Evolutionary conservation across 2,329 filamentous ascomycete genomes (phyloP).

Genomic region (Leptodontidium sp.): DNA sequence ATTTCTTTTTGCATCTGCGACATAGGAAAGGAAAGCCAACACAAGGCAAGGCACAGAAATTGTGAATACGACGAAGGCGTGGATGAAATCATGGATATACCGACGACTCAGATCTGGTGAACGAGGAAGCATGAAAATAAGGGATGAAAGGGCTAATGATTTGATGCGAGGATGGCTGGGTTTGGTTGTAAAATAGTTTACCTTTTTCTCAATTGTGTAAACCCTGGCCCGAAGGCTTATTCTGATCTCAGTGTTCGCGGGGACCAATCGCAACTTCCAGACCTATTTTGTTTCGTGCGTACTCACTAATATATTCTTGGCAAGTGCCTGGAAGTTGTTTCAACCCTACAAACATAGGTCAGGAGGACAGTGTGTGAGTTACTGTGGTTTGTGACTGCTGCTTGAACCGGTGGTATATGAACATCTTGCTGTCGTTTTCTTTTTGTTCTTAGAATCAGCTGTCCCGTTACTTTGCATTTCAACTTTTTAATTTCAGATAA

Average conservation of each 20-base stretch:
- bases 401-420: too few species aligned
- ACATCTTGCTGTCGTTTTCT: too few species aligned
- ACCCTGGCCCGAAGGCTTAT: background rate
- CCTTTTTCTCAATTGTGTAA: background rate
- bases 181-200: background rate
- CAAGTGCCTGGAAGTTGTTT: conserved; percentile 11
- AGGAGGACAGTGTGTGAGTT: background rate
- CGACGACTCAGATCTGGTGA: background rate
- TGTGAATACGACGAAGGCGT: conserved; percentile 1
- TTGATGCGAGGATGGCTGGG: conserved; percentile 4
- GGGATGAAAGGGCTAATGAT: conserved; percentile 10
- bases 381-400: too few species aligned
- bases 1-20: background rate
- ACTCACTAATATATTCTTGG: background rate
- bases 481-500: background rate
- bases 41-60: background rate
- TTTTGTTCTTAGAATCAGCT: background rate
- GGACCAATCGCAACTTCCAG: conserved; percentile 14
- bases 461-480: background rate
- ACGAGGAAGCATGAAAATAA: conserved; percentile 13
- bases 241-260: background rate
- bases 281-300: background rate
- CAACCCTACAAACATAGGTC: background rate
- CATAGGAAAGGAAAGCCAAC: background rate
- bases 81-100: conserved; percentile 9